A percentile compares a stretch with the other conserved stretches of the same genome.
Evolutionary conservation across 345 rosid species (phyloP).

Genomic region (Pseudoturritis turrita): DNA sequence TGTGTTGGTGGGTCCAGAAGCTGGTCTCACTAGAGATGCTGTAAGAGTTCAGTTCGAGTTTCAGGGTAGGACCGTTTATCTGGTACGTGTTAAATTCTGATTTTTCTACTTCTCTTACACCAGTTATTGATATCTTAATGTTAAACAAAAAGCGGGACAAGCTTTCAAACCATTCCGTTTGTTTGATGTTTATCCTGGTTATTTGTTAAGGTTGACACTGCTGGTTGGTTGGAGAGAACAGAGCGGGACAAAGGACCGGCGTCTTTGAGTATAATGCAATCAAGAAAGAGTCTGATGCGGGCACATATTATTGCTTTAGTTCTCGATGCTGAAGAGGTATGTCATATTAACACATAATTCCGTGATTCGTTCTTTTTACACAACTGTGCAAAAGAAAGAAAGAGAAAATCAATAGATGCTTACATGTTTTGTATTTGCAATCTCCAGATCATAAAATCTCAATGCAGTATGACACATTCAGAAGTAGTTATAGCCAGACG

Average conservation of each 20-base stretch:
- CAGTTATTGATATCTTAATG: background rate
- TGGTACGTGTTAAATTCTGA: slow-evolving; percentile 42
- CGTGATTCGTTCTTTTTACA: background rate
- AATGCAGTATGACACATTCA: slow-evolving; percentile 85
- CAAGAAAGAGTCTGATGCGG: slow-evolving; percentile 91
- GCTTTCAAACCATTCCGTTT: background rate
- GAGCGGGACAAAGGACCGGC: slow-evolving; percentile 86
- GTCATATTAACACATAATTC: background rate
- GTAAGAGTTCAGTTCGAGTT: slow-evolving; percentile 76
- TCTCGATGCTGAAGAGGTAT: slow-evolving; percentile 95
- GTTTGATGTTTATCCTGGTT: background rate
- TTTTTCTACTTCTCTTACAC: background rate
- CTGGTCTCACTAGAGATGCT: slow-evolving; percentile 94
- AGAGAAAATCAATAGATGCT: background rate
- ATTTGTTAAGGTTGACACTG: slow-evolving; percentile 76
- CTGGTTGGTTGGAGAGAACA: slow-evolving; percentile 95
- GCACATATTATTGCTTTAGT: slow-evolving; percentile 91
- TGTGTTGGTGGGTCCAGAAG: slow-evolving; percentile 95
- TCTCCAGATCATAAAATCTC: slow-evolving; percentile 63
- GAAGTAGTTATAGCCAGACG: slow-evolving; percentile 95
- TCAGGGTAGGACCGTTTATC: slow-evolving; percentile 75
- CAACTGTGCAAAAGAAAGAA: background rate
- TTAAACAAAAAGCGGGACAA: background rate
- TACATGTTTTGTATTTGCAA: background rate
- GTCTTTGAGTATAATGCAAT: slow-evolving; percentile 87